Evolutionary conservation across 2,329 filamentous ascomycete species (phyloP).

Genomic region (Colletotrichum eremochloae): DNA sequence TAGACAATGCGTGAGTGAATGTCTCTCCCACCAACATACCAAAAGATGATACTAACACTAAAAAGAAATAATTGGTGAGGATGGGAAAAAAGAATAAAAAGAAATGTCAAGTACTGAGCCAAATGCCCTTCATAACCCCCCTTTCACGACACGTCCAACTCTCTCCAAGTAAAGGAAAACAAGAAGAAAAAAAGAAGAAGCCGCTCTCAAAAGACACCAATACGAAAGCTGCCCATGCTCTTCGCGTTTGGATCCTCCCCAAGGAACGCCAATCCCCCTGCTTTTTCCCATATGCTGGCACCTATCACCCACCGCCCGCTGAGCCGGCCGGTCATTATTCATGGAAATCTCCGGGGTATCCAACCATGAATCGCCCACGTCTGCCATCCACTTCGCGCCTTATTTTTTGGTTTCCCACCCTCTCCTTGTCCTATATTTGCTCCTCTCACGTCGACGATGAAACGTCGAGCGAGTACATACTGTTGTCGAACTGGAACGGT

Average conservation of each 20-base stretch:
- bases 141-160: background rate
- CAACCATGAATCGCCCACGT: conserved; percentile 18
- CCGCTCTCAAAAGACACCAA: conserved; percentile 27
- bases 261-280: conserved; percentile 38
- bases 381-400: background rate
- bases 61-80: conserved; percentile 9
- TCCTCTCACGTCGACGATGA: conserved; percentile 41
- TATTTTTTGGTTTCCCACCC: background rate
- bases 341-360: conserved; percentile 34
- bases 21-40: conserved; percentile 2
- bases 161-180: conserved; percentile 17
- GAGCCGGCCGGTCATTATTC: conserved; percentile 38
- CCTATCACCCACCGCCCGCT: conserved; percentile 15
- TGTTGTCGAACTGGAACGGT: conserved; percentile 65
- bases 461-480: conserved; percentile 52
- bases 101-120: background rate
- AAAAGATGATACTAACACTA: background rate
- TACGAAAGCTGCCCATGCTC: conserved; percentile 4
- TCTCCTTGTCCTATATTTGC: background rate
- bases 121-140: background rate
- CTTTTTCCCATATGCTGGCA: conserved; percentile 35
- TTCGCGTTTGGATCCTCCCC: conserved; percentile 7
- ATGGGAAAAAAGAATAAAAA: conserved; percentile 10
- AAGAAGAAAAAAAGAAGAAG: conserved; percentile 18
- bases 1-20: conserved; percentile 10